Evolutionary conservation across 768 basidiomycete genomes (phyloP).

Genomic region (Mycena galopus): DNA sequence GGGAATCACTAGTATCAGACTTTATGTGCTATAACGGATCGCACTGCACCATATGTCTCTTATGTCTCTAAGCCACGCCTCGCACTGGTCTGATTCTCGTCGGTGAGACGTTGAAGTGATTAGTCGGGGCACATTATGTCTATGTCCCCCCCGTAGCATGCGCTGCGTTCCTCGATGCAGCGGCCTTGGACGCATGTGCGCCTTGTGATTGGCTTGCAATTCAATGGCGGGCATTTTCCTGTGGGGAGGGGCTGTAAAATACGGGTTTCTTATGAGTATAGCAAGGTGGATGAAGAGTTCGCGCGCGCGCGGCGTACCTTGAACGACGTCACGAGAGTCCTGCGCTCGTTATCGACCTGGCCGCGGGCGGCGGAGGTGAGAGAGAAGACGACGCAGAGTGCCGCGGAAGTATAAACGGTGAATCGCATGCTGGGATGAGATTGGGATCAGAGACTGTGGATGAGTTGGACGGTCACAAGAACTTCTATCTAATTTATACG

Average conservation of each 20-base stretch:
- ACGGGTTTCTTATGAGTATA: not conserved
- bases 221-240: not conserved
- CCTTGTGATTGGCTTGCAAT: not conserved
- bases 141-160: not conserved
- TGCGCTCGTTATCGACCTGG: not conserved
- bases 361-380: not conserved
- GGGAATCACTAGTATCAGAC: too few species aligned
- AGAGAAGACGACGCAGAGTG: slow-evolving; percentile 3
- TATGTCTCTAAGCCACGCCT: too few species aligned
- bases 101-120: too few species aligned
- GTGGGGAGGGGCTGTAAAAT: not conserved
- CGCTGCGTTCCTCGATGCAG: slow-evolving; percentile 4
- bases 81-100: too few species aligned
- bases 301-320: not conserved
- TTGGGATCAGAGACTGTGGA: not conserved
- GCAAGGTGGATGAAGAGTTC: not conserved
- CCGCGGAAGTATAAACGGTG: not conserved
- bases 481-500: not conserved
- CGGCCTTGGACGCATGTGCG: slow-evolving; percentile 3
- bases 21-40: too few species aligned
- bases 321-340: not conserved
- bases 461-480: not conserved
- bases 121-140: not conserved
- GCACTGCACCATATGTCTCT: too few species aligned
- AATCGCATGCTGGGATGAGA: not conserved